Evolutionary conservation across 306 rosid genomes (phyloP).

Genomic region (cucumber (Cucumis sativus)): Cucumber_9930_V3 NC_026661.2:10713501-10714000

Average conservation of each 20-base stretch:
- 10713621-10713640: too few relatives aligned
- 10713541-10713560: too few relatives aligned
- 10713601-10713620: too few relatives aligned
- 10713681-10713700: background rate
- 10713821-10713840: background rate
- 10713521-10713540: too few relatives aligned
- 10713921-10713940: slow-evolving; percentile 65
- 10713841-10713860: background rate
- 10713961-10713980: slow-evolving; percentile 32
- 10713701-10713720: background rate
- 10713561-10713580: too few relatives aligned
- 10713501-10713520: too few relatives aligned
- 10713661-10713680: background rate
- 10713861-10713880: slow-evolving; percentile 17
- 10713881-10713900: slow-evolving; percentile 42
- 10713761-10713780: background rate
- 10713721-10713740: background rate
- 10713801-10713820: background rate
- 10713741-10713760: background rate
- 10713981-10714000: slow-evolving; percentile 23
- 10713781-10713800: background rate
- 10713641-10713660: too few relatives aligned
- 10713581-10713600: too few relatives aligned
- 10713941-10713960: slow-evolving; percentile 45
- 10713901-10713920: slow-evolving; percentile 37